phyloP scores from a whole-genome alignment of 169 alveolate species.

The Plasmodium gaboni region DNA sequence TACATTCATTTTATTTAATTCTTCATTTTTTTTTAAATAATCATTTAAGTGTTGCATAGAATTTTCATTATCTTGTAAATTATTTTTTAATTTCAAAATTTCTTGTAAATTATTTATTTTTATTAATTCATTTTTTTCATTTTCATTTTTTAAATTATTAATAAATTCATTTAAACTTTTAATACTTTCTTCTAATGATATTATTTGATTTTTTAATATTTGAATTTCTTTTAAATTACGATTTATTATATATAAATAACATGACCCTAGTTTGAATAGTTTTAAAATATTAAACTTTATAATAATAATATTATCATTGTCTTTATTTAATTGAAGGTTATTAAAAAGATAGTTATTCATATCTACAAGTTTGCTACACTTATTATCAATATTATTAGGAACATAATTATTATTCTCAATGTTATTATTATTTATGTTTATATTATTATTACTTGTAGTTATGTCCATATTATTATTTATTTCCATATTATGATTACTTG shows the following conservation, averaged over 20 bases:
- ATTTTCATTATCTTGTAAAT: conserved; percentile 19
- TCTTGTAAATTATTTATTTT: conserved; percentile 15
- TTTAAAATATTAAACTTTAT: conserved; percentile 50
- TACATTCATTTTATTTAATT: conserved; percentile 11
- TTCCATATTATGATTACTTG: background rate
- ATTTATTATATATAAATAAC: conserved; percentile 57
- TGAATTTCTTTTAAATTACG: conserved; percentile 63
- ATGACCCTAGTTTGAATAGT: conserved; percentile 39
- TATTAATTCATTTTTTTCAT: conserved; percentile 28
- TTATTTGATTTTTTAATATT: conserved; percentile 16
- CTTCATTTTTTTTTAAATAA: conserved; percentile 38
- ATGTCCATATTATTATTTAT: background rate
- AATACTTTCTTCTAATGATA: conserved; percentile 20
- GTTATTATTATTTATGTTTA: background rate
- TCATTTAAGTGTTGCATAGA: conserved; percentile 8
- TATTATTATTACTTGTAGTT: background rate
- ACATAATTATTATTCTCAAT: background rate
- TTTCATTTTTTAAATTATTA: conserved; percentile 27
- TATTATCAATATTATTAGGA: background rate
- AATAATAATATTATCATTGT: conserved; percentile 20
- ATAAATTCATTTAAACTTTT: conserved; percentile 30
- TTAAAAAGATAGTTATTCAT: background rate
- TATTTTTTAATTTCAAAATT: conserved; percentile 22
- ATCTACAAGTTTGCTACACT: too few relatives aligned
- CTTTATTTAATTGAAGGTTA: background rate